Base-by-base conservation (phyloP, 257 asterid genomes). In the Fraxinus cuspidata region DNA sequence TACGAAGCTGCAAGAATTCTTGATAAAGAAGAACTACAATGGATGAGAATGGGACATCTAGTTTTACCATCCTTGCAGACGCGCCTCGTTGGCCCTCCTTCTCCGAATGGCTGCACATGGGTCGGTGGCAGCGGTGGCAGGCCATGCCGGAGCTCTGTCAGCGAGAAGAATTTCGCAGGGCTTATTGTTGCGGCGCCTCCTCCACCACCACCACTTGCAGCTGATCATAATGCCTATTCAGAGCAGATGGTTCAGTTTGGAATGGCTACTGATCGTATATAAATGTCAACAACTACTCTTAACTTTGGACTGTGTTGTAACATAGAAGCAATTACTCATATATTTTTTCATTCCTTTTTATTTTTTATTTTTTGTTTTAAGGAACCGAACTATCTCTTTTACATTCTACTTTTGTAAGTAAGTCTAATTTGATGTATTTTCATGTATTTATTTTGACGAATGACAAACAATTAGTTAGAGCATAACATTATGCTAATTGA, bases 91-190 rank as follows among this genome's bases (percentile, higher is more conserved):
- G 0, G 49, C 72, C 85, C 90, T 0, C 90, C 92, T 0, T n/a
- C 86, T 5, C 89, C 86, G 9, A 86, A 73, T 53, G 74, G 83
- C 21, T 83, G 87, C 82, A 79, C 89, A 4, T 84, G 87, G 88
- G 51, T 81, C 28, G 80, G 87, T 0, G 44, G 82, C 5, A 18
- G 74, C n/a, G 83, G 81, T 0, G 82, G 83, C 16, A 73, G 65
- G 72, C 87, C 89, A 6, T 86, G 93, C 85, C 38, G 69, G 2
- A 64, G 84, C 79, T 16, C 94, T 28, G 34, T 88, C 37, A 63
- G 75, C 71, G 56, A 80, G 75, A 85, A 74, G 72, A 88, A 85
- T 81, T 90, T 84, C 49, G 6, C 6, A 32, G 6, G 35, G 35
- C 35, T 0, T 1, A 4, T 2, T 29, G 29, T 29, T 4, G 38